Evolutionary conservation across 768 basidiomycete genomes (phyloP).

Genomic region (Trametes cubensis): DNA sequence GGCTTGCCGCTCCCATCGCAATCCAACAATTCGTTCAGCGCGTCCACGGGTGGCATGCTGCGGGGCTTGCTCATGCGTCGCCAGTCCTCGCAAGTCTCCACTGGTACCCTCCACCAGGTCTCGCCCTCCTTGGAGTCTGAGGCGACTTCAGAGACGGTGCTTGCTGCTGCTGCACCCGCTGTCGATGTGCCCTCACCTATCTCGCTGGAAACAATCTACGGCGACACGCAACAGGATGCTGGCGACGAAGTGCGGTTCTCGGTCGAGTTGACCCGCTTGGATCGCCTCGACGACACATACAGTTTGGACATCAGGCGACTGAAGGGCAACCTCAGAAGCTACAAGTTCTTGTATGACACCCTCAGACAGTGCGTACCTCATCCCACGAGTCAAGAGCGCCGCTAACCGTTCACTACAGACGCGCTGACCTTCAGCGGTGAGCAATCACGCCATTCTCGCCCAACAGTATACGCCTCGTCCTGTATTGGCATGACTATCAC

Average conservation of each 20-base stretch:
- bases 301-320: slow-evolving; percentile 90
- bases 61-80: slow-evolving; percentile 88
- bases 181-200: slow-evolving; percentile 30
- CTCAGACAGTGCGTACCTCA: slow-evolving; percentile 73
- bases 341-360: slow-evolving; percentile 89
- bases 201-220: slow-evolving; percentile 69
- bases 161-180: slow-evolving; percentile 25
- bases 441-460: background rate
- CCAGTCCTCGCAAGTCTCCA: slow-evolving; percentile 82
- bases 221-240: slow-evolving; percentile 76
- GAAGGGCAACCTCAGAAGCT: slow-evolving; percentile 91
- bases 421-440: slow-evolving; percentile 35
- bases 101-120: slow-evolving; percentile 29
- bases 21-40: slow-evolving; percentile 55
- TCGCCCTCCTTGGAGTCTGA: slow-evolving; percentile 28
- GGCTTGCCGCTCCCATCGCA: slow-evolving; percentile 85
- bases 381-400: background rate
- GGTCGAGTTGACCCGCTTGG: slow-evolving; percentile 89
- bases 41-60: slow-evolving; percentile 73
- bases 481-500: slow-evolving; percentile 13
- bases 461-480: background rate
- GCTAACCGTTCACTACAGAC: slow-evolving; percentile 21
- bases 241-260: slow-evolving; percentile 97
- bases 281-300: slow-evolving; percentile 87
- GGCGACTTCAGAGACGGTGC: slow-evolving; percentile 28